These are phyloP conservation scores for Cardamine resedifolia DNA, from an alignment of 345 rosid species.

Conservation along the genomic window DNA sequence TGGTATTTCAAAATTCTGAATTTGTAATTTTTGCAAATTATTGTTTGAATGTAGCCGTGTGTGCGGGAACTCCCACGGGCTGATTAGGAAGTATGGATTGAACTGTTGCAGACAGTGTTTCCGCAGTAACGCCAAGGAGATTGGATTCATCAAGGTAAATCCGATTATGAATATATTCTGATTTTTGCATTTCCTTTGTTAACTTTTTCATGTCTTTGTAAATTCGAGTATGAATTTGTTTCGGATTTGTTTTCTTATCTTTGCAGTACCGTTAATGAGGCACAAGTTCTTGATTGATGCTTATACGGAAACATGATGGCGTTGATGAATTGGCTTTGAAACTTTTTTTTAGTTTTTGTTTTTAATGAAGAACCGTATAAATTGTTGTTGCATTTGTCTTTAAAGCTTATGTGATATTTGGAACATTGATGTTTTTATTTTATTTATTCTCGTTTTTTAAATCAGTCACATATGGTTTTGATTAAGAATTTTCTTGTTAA, in stretches of 20 bases:
- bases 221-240: background rate
- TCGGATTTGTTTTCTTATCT: background rate
- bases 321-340: background rate
- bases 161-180: no score
- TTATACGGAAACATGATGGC: background rate
- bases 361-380: background rate
- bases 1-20: no score
- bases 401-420: background rate
- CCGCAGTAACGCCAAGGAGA: slow-evolving; percentile 38
- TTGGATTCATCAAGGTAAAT: slow-evolving; percentile 56
- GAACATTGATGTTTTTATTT: background rate
- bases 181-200: no score
- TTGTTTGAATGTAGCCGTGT: slow-evolving; percentile 34
- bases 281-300: background rate
- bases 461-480: background rate
- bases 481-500: background rate
- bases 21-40: background rate
- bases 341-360: background rate
- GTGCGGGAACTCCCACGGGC: slow-evolving; percentile 40
- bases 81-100: slow-evolving; percentile 41
- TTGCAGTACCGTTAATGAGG: slow-evolving; percentile 9
- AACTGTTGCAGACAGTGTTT: slow-evolving; percentile 38
- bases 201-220: no score
- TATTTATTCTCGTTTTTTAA: no score
- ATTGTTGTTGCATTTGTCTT: background rate